Conservation (phyloP, 169 alveolate genomes). For the Plasmodium fragile region DNA sequence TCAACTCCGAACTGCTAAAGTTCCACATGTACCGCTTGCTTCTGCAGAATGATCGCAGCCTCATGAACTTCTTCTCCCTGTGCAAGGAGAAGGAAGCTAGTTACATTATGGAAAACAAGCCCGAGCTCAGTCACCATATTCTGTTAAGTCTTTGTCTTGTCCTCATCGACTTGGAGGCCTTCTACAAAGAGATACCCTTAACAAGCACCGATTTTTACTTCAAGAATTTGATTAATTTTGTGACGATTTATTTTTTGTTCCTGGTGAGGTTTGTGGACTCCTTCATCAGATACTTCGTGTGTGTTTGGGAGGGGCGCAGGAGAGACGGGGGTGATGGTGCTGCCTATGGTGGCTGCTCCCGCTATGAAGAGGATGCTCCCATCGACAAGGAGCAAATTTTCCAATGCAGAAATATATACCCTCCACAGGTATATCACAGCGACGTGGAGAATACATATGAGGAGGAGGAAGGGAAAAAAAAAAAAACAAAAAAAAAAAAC, state of each 20-base stretch:
- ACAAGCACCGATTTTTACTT: conserved; percentile 12
- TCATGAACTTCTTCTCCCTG: conserved; percentile 8
- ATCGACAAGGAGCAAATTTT: conserved; percentile 11
- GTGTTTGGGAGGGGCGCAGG: conserved; percentile 12
- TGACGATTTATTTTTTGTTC: conserved; percentile 47
- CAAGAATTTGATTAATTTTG: conserved; percentile 49
- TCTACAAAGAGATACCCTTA: conserved; percentile 31
- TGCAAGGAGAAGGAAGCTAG: conserved; percentile 37
- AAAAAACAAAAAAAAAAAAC: background rate
- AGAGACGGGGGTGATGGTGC: background rate
- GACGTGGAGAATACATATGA: background rate
- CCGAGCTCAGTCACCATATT: conserved; percentile 36
- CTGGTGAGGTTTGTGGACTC: background rate
- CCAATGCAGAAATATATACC: conserved; percentile 35
- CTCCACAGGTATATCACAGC: background rate
- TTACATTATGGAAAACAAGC: conserved; percentile 31
- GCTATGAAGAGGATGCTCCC: background rate
- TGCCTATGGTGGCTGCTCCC: background rate
- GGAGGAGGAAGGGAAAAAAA: no score
- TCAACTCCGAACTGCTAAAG: conserved; percentile 1
- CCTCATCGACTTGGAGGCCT: conserved; percentile 43
- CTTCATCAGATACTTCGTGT: conserved; percentile 29
- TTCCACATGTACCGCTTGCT: conserved; percentile 41
- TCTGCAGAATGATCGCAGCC: background rate
- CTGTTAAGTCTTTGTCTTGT: conserved; percentile 53